These are phyloP conservation scores for Teunomyces stri DNA, from an alignment of 805 yeast species.

Conservation along the genomic window DNA sequence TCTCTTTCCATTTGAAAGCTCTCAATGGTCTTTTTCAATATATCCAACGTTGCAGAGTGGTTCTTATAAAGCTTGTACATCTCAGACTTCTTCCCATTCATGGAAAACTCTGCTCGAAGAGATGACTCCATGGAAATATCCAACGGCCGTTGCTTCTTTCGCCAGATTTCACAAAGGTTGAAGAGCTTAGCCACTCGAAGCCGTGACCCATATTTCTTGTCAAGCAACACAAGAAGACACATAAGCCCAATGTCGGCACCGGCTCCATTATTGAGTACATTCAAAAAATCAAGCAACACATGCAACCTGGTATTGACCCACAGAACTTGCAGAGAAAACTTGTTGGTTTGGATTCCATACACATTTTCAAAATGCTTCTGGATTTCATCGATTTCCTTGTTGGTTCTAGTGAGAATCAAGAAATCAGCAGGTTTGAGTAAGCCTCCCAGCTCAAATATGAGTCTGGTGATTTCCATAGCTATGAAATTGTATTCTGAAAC, in stretches of 20 bases:
- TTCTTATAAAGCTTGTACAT: conserved; percentile 8
- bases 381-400: conserved; percentile 44
- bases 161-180: conserved; percentile 14
- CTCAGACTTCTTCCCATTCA: conserved; percentile 6
- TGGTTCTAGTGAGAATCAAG: conserved; percentile 52
- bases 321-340: conserved; percentile 45
- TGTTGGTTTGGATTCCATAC: conserved; percentile 43
- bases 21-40: conserved; percentile 12
- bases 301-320: conserved; percentile 50
- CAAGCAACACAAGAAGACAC: conserved; percentile 25
- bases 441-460: conserved; percentile 42
- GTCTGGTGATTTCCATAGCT: conserved; percentile 41
- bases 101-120: conserved; percentile 10
- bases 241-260: conserved; percentile 34
- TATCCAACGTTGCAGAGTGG: conserved; percentile 13
- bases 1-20: conserved; percentile 12
- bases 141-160: not conserved
- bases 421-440: conserved; percentile 46
- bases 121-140: conserved; percentile 5
- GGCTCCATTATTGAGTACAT: conserved; percentile 32
- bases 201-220: conserved; percentile 20
- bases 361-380: conserved; percentile 28
- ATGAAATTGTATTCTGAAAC: conserved; percentile 44
- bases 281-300: conserved; percentile 48
- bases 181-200: conserved; percentile 28